Evolutionary conservation across 257 asterid species (phyloP), one percentile per base, ranked within the genome.

Genomic region (Solanum sejunctum): DNA sequence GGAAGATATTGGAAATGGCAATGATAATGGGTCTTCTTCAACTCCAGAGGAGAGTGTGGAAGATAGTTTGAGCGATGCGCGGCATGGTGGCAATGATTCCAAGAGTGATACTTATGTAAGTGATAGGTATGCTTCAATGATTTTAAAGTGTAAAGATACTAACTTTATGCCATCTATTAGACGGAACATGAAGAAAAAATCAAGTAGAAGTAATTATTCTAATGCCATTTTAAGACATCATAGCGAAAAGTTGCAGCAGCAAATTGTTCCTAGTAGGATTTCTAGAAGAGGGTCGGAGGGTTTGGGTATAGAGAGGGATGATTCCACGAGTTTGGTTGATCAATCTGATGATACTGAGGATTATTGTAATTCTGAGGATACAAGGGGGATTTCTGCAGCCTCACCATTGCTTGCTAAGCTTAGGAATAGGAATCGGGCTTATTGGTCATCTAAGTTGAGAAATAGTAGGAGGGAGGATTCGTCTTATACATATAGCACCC

Each of bases 321-420:
- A 92, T 86, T 89, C 89, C 80, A 85, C 70, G n/a, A 91, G 92
- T 86, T 89, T 95, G 84, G 95, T 89, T 58, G 94, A 91, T 79
- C 98, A 91, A 75, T 93, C 97, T 8, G 99, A 94, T 85, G 98
- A 93, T 73, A 91, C 95, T 7, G 98, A 90, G 66, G 98, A 92
- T 80, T 95, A 91, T 87, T 85, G 87, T 83, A 92, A 95, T 84
- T 92, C 93, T 0, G 97, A 94, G 91, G 93, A 92, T 67, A 88
- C 93, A 81, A 92, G 92, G 88, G 90, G 93, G 90, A 92, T 85
- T 15, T 86, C 93, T 84, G 89, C 97, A 10, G 79, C 88, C 84
- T 94, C 99, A 11, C 98, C 98, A 66, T 89, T 97, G 89, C 95
- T 96, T 55, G 93, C 95, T 13, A 91, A 91, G 90, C 87, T 95